These are phyloP conservation scores for Ganoderma sinense DNA, from an alignment of 1,284 basidiomycete species.

Conservation along the genomic window DNA sequence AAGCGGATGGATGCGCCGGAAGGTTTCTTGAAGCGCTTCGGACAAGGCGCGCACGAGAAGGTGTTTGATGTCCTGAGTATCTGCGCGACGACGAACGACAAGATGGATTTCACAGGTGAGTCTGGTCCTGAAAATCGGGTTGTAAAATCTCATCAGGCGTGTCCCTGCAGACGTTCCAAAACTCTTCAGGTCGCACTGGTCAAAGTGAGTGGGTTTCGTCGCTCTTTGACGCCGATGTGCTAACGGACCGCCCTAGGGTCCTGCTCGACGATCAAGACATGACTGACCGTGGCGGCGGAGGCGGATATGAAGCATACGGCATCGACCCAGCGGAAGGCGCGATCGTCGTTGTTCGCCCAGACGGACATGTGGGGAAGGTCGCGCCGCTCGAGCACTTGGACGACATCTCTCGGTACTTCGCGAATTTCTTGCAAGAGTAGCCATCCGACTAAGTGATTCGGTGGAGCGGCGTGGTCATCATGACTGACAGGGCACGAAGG, in stretches of 20 bases:
- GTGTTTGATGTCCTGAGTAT: slow-evolving; percentile 66
- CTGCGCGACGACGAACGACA: slow-evolving; percentile 52
- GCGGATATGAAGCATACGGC: slow-evolving; percentile 57
- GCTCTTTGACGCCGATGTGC: too few species aligned
- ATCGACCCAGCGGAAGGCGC: slow-evolving; percentile 59
- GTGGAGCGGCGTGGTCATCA: too few species aligned
- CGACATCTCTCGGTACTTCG: slow-evolving; percentile 62
- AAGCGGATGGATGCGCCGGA: slow-evolving; percentile 48
- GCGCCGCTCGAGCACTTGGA: slow-evolving; percentile 54
- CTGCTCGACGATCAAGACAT: slow-evolving; percentile 45
- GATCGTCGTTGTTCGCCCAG: slow-evolving; percentile 73
- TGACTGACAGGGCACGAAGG: too few species aligned
- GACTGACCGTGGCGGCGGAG: slow-evolving; percentile 43
- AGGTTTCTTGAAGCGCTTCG: slow-evolving; percentile 47
- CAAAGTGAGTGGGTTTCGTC: slow-evolving; percentile 53
- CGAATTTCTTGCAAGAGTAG: slow-evolving; percentile 43
- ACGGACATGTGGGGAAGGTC: slow-evolving; percentile 72
- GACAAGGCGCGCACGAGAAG: slow-evolving; percentile 23
- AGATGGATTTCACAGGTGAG: slow-evolving; percentile 50
- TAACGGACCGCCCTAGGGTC: slow-evolving; percentile 30
- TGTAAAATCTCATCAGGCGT: background rate
- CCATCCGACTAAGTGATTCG: background rate
- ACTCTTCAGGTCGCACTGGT: slow-evolving; percentile 68
- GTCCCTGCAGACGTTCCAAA: slow-evolving; percentile 49
- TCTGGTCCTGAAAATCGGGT: background rate